Percentiles rank a stretch among this genome's conserved stretches.
Evolutionary conservation across 257 asterid genomes (phyloP).

Genomic region (Primulina huaijiensis): DNA sequence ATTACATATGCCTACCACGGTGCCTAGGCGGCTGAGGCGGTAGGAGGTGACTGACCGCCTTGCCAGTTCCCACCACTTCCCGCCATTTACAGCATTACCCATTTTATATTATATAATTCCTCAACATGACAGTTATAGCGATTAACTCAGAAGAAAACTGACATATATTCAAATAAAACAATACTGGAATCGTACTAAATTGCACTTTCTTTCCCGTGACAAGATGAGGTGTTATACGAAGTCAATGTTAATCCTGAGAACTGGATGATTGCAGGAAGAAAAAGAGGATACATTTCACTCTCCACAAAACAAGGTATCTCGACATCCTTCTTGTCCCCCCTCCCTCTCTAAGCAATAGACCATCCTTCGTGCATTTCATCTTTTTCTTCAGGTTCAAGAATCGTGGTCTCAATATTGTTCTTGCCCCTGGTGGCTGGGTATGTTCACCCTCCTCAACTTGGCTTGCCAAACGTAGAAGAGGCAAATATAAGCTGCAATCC

Average conservation of each 20-base stretch:
- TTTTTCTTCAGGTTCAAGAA: constrained; percentile 65
- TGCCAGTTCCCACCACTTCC: no score
- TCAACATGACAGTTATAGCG: background rate
- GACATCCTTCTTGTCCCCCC: background rate
- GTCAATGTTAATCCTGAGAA: constrained; percentile 72
- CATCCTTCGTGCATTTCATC: constrained; percentile 1
- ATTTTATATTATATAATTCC: background rate
- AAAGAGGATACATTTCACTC: constrained; percentile 75
- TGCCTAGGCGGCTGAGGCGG: no score
- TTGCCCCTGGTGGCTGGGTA: constrained; percentile 95
- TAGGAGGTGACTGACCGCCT: no score
- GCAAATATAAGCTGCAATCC: constrained; percentile 88
- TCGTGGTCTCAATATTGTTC: constrained; percentile 69
- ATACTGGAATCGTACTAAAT: background rate
- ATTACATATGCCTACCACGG: no score
- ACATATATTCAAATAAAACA: background rate
- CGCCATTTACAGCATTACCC: background rate
- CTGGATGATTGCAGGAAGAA: constrained; percentile 99
- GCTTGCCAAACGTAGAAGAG: constrained; percentile 66
- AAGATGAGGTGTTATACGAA: constrained; percentile 88
- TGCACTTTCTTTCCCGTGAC: constrained; percentile 23
- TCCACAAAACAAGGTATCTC: constrained; percentile 72
- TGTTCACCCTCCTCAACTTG: constrained; percentile 84
- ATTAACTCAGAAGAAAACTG: background rate
- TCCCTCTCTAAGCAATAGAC: background rate